phyloP scores from a whole-genome alignment of 371 early-diverging fungal genomes.

The Mucor irregularis region DNA sequence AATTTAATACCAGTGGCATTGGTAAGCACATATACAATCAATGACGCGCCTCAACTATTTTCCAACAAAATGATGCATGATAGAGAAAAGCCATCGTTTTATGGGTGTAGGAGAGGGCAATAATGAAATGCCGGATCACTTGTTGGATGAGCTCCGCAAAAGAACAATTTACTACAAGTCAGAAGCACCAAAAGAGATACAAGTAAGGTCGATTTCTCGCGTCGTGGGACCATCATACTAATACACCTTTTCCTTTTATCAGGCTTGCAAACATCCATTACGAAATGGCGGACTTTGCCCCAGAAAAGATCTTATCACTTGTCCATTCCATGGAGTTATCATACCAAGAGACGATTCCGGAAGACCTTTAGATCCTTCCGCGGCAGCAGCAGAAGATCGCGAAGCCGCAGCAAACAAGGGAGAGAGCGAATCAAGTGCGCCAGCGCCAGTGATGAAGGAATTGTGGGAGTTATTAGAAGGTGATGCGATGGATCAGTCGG shows the following conservation, averaged over 20 bases:
- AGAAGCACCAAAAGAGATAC: slow-evolving; percentile 38
- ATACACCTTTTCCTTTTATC: no score
- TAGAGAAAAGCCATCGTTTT: slow-evolving; percentile 64
- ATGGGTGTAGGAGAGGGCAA: slow-evolving; percentile 67
- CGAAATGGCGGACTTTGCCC: slow-evolving; percentile 69
- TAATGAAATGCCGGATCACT: slow-evolving; percentile 55
- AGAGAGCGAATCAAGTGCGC: neutral
- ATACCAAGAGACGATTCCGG: slow-evolving; percentile 69
- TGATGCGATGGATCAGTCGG: slow-evolving; percentile 53
- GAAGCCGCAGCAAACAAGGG: neutral
- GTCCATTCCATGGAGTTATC: slow-evolving; percentile 74
- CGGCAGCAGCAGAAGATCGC: neutral
- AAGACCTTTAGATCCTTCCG: slow-evolving; percentile 18
- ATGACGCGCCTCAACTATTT: neutral
- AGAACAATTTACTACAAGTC: slow-evolving; percentile 51
- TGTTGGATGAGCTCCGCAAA: slow-evolving; percentile 54
- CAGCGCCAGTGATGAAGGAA: slow-evolving; percentile 15
- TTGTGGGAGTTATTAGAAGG: slow-evolving; percentile 62
- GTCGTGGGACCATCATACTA: no score
- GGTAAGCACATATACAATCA: slow-evolving; percentile 18
- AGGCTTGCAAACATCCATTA: slow-evolving; percentile 69
- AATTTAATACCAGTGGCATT: slow-evolving; percentile 65
- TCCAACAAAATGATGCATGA: neutral
- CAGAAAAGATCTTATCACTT: slow-evolving; percentile 66
- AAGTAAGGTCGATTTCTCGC: no score